Evolutionary conservation across 1,284 basidiomycete species (phyloP), one percentile per base, ranked within the genome.

Genomic region (Cryptococcus sp.): DNA sequence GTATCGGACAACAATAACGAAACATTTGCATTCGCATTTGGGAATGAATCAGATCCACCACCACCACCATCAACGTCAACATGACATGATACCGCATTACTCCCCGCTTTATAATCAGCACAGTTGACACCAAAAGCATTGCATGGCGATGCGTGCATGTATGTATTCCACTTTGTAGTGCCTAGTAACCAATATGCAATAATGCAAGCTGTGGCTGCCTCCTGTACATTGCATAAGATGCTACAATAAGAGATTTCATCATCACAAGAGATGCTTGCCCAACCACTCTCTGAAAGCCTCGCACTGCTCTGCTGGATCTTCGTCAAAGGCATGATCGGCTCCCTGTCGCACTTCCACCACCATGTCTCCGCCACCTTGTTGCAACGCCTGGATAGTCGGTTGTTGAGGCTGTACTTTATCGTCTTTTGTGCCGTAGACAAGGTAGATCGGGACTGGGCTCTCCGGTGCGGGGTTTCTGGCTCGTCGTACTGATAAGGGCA

Each of bases 401-500:
- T 73, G 69, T 60, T 74, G 68, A 27, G 72, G 73, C 66, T 77
- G 72, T 5, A 77, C 64, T 59, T 71, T 71, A 53, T 70, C 64
- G 56, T 77, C 75, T 1, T 61, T 50, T 1, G 65, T 68, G 0
- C 73, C 72, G 49, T 73, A 75, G 2, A 63, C 62, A 56, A 75
- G 64, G 59, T 73, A 76, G 3, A 71, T 59, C 1, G 75, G 73
- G n/a, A 56, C 40, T 35, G 31, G 31, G 10, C 7, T 13, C 8
- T 35, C 31, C 7, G 31, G 31, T 5, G 31, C 8, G 13, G 31
- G 31, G 31, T 35, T 35, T 8, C 8, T 35, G 5, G 8, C 31
- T 13, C 31, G 31, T 35, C 31, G 4, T 10, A 35, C 8, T 10
- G 31, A 8, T 2, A 35, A 5, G 31, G 31, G 13, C 15, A 57